Evolutionary conservation across 1,284 basidiomycete genomes (phyloP), one percentile per base, ranked within the genome.

Genomic region (Ceratobasidium sp.): DNA sequence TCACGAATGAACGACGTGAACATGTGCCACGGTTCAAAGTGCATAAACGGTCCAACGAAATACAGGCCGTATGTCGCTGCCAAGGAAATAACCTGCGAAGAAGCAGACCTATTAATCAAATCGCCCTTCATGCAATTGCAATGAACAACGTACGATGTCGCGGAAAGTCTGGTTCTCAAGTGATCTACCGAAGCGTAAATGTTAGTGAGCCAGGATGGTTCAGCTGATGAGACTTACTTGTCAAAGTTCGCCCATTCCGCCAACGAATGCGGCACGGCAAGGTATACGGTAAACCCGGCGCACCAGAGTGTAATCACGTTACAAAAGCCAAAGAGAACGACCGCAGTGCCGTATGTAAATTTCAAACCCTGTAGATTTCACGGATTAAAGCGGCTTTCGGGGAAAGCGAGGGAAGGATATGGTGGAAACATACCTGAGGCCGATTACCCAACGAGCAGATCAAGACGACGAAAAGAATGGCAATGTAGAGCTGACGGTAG

Each of bases 51-150:
- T 76, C 92, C 90, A 83, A 97, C 84, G 83, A 97, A 89, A 88
- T 97, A 97, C 69, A 97, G 89, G 50, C 95, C 94, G 83, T 96
- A 97, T 1, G 96, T 97, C 48, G 95, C 94, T 74, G 91, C 88
- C 33, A 95, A 86, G 12, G 92, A 93, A 80, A 94, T 90, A 76
- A 91, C 80, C 80, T 81, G 27, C 27, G 27, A 30, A 30, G 27
- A 65, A 30, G 12, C 41, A 50, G 20, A n/a, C 38, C 44, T 46
- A 23, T 52, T 79, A n/a, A 35, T 3, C n/a, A 3, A 10, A 35
- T 41, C 48, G 16, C 46, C 7, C 79, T 6, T 30, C 8, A 6
- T 4, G 23, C 8, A 18, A 20, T 2, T 16, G 27, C n/a, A 35
- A 83, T 73, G 12, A 83, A 76, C 16, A 82, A 84, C 79, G 70